Evolutionary conservation across 257 asterid genomes (phyloP).

Genomic region (Osmanthus fragrans): DNA sequence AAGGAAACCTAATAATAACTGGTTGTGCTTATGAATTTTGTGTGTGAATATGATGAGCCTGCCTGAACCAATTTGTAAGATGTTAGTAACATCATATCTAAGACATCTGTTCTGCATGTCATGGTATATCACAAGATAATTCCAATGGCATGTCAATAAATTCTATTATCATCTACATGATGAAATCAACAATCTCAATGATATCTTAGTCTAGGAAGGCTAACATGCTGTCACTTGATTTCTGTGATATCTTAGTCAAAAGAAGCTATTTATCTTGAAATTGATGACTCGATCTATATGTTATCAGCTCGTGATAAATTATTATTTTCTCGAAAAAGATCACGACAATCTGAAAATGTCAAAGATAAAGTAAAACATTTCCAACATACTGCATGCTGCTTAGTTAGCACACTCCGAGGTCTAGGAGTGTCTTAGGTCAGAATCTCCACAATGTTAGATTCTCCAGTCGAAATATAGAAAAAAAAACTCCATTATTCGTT

Average conservation of each 20-base stretch:
- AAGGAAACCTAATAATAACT: background rate
- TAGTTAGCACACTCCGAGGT: too few species aligned
- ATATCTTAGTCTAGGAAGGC: background rate
- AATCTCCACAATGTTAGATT: too few species aligned
- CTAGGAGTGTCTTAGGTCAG: too few species aligned
- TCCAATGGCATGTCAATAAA: background rate
- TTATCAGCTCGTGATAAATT: too few species aligned
- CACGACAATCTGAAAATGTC: too few species aligned
- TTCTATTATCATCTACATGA: background rate
- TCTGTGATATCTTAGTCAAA: background rate
- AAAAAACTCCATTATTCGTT: too few species aligned
- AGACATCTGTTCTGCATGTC: background rate
- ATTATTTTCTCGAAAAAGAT: too few species aligned
- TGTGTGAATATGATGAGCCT: constrained; percentile 26
- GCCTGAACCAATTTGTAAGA: constrained; percentile 85
- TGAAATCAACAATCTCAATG: background rate
- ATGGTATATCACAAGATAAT: background rate
- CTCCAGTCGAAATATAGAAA: too few species aligned
- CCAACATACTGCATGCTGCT: too few species aligned
- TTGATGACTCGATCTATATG: too few species aligned
- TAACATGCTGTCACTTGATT: background rate
- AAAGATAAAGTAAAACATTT: too few species aligned
- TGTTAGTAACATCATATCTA: background rate
- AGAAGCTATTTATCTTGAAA: too few species aligned
- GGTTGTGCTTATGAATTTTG: constrained; percentile 6